phyloP scores from a whole-genome alignment of 805 yeast genomes.

The Soucietia sequanensis region DNA sequence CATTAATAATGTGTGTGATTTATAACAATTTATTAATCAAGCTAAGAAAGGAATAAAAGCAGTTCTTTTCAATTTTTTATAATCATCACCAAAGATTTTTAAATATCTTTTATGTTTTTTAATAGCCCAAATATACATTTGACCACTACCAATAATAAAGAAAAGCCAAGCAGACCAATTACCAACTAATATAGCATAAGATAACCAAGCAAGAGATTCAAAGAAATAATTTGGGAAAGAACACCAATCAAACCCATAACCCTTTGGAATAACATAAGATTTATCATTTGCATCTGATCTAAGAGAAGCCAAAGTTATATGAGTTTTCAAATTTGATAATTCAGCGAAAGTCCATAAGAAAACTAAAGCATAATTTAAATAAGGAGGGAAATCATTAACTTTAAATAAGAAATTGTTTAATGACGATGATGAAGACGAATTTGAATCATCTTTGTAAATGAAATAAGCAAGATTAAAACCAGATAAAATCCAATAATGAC shows the following conservation, averaged over 20 bases:
- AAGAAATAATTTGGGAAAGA: conserved; percentile 95
- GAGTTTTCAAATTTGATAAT: conserved; percentile 69
- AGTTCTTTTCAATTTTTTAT: conserved; percentile 71
- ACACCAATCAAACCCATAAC: conserved; percentile 77
- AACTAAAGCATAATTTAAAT: conserved; percentile 30
- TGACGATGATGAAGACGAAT: conserved; percentile 6
- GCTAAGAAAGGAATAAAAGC: conserved; percentile 75
- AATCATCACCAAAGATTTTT: conserved; percentile 70
- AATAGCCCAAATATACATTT: conserved; percentile 91
- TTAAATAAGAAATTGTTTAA: conserved; percentile 38
- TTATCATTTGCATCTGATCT: conserved; percentile 50
- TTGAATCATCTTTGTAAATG: conserved; percentile 21
- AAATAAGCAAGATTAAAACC: conserved; percentile 59
- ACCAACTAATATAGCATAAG: conserved; percentile 67
- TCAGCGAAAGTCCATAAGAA: conserved; percentile 60
- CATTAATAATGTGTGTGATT: too few relatives aligned
- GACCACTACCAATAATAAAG: conserved; percentile 64
- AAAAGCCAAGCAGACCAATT: conserved; percentile 78
- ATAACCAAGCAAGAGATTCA: conserved; percentile 76
- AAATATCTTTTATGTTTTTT: conserved; percentile 74
- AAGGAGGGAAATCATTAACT: conserved; percentile 39
- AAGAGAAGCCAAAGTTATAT: conserved; percentile 59
- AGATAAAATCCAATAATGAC: conserved; percentile 90
- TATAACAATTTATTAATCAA: conserved; percentile 19
- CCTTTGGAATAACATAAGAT: conserved; percentile 71